Conservation (phyloP, 2,329 filamentous ascomycete genomes). For the Aspergillus amoenus region DNA sequence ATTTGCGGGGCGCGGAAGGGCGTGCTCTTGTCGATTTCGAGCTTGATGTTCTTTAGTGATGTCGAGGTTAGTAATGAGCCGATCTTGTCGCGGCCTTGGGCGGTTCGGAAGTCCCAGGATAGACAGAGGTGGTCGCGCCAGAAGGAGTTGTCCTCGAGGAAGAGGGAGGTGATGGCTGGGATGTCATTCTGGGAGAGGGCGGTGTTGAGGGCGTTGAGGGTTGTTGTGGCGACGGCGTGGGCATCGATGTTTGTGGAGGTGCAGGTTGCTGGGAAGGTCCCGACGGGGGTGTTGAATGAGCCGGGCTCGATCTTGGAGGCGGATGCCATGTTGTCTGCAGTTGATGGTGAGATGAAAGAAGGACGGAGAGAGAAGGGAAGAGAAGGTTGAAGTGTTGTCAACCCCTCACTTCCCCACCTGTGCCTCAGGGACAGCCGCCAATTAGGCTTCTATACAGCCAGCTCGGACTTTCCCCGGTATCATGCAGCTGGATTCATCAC, state of each 20-base stretch:
- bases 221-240: constrained; percentile 33
- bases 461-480: no score
- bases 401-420: no score
- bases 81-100: constrained; percentile 49
- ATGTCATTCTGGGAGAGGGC: constrained; percentile 37
- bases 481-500: no score
- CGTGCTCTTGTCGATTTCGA: constrained; percentile 40
- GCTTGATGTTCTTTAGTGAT: constrained; percentile 36
- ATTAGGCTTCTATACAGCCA: no score
- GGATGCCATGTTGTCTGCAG: not conserved
- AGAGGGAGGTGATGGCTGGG: constrained; percentile 41
- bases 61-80: constrained; percentile 34
- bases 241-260: constrained; percentile 37
- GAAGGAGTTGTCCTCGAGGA: constrained; percentile 52
- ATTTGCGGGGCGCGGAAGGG: constrained; percentile 46
- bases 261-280: constrained; percentile 42
- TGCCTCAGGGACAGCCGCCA: no score
- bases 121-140: constrained; percentile 61
- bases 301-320: constrained; percentile 38
- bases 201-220: constrained; percentile 42
- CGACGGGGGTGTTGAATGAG: constrained; percentile 53
- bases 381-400: no score
- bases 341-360: no score
- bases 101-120: constrained; percentile 57
- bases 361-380: no score